Base-by-base conservation (phyloP, 2,329 filamentous ascomycete species). In the Ophiocordyceps camponoti-rufipedis region DNA sequence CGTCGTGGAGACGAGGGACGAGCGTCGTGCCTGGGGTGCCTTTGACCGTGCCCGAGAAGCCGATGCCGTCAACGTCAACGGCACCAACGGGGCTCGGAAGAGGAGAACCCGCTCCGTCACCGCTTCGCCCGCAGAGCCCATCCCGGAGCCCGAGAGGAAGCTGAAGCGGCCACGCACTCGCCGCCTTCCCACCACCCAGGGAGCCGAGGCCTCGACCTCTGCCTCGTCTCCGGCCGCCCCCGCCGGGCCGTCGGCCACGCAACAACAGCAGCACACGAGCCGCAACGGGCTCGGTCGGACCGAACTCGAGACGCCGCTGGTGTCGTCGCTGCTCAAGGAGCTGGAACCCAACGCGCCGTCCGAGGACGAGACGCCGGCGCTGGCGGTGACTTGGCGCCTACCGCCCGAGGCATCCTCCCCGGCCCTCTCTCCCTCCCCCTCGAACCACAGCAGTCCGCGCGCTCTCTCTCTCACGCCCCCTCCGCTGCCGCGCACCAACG, bases 91-190 rank as follows among this genome's bases (percentile, higher is more conserved):
- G 11, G 66, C 69, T 44, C 78, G 84, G 48, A 87, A 94, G 64
- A 78, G 87, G 45, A 91, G 86, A 57, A 67, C 70, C 8, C 68
- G 71, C 38, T 93, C 86, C 4, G 68, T 73, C 2, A 83, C 81
- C 12, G 73, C 74, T 11, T 88, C 85, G 7, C 83, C 83, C 2
- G 68, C 69, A 5, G 83, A 86, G 52, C 69, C 75, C 7, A 67
- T 71, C 29, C 75, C 78, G 44, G 75, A 89, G 53, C 82, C 82
- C 0, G 80, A 91, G 59, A 78, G 88, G 44, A 88, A 85, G 60
- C 67, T 94, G 42, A 95, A 95, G 64, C 81, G 88, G 14, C 88
- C 88, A 29, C 78, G 88, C 48, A 91, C 85, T 18, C 75, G 84
- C 52, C 72, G 84, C 44, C 68, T 81, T 44, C 70, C 66, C 8